Evolutionary conservation across 331 rosid genomes (phyloP).

Genomic region (Rhamnella rubrinervis): DNA sequence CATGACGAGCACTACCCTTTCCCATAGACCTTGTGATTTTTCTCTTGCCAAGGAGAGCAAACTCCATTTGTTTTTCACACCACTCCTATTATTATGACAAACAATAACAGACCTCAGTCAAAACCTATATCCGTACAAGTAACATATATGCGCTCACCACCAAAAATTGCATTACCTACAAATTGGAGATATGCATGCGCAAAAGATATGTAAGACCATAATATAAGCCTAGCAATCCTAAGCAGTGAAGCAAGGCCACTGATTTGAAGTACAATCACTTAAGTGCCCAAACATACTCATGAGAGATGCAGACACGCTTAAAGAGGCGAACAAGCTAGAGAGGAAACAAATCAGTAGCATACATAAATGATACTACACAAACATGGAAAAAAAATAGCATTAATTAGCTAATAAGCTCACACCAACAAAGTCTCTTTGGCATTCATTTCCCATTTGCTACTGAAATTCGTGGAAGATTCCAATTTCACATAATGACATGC

Average conservation of each 20-base stretch:
- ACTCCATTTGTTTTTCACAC: conserved; percentile 91
- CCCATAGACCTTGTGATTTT: conserved; percentile 53
- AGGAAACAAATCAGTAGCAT: no score
- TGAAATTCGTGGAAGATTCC: conserved; percentile 4
- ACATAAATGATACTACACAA: neutral
- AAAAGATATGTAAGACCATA: no score
- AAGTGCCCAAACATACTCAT: no score
- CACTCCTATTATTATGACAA: conserved; percentile 60
- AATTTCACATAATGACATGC: neutral
- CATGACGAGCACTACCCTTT: conserved; percentile 71
- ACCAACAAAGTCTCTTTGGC: neutral
- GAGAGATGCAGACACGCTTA: no score
- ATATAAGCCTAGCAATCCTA: no score
- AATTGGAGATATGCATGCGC: neutral
- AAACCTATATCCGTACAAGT: neutral
- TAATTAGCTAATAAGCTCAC: neutral
- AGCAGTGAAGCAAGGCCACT: no score
- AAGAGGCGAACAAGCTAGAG: no score
- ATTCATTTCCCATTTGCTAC: neutral
- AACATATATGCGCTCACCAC: neutral
- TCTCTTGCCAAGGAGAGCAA: conserved; percentile 48
- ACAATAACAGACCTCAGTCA: conserved; percentile 4
- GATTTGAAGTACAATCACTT: no score
- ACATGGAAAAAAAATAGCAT: neutral
- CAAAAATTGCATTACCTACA: neutral